Percentiles rank a stretch among this genome's conserved stretches.
Evolutionary conservation across 352 stramenopile species (phyloP).

Genomic region (Phytophthora cryptogea): DNA sequence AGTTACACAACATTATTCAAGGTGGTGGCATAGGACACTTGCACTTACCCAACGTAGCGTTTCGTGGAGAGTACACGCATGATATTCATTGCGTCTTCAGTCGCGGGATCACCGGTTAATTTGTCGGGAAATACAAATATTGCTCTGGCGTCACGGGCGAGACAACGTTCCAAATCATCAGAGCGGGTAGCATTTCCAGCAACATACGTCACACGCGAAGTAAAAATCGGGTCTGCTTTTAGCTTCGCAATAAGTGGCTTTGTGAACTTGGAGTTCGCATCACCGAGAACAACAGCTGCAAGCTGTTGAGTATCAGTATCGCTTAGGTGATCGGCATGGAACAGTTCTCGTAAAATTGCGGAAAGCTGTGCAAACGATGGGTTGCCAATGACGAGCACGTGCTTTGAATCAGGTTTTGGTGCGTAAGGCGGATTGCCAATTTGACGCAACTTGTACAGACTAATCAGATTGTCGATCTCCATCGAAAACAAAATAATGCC

Average conservation of each 20-base stretch:
- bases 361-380: slow-evolving; percentile 83
- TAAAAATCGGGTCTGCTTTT: slow-evolving; percentile 81
- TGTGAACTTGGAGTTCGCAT: slow-evolving; percentile 71
- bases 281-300: slow-evolving; percentile 72
- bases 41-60: slow-evolving; percentile 68
- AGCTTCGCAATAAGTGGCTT: slow-evolving; percentile 74
- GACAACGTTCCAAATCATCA: slow-evolving; percentile 75
- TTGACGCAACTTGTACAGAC: slow-evolving; percentile 80
- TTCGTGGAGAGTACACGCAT: slow-evolving; percentile 80
- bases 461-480: slow-evolving; percentile 89
- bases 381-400: slow-evolving; percentile 87
- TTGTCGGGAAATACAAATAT: slow-evolving; percentile 89
- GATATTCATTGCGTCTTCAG: slow-evolving; percentile 86
- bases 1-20: background rate
- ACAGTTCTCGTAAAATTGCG: slow-evolving; percentile 85
- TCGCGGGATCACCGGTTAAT: slow-evolving; percentile 64
- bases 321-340: slow-evolving; percentile 81
- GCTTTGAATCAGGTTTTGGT: slow-evolving; percentile 64
- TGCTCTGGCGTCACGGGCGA: slow-evolving; percentile 57
- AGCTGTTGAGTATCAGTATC: slow-evolving; percentile 51
- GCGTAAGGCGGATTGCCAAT: slow-evolving; percentile 82
- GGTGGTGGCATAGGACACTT: background rate
- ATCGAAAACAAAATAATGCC: slow-evolving; percentile 88
- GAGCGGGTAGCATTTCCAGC: slow-evolving; percentile 69
- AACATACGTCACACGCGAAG: slow-evolving; percentile 79